Conservation (phyloP, 768 basidiomycete species). For the Phanerochaete sordida region DNA sequence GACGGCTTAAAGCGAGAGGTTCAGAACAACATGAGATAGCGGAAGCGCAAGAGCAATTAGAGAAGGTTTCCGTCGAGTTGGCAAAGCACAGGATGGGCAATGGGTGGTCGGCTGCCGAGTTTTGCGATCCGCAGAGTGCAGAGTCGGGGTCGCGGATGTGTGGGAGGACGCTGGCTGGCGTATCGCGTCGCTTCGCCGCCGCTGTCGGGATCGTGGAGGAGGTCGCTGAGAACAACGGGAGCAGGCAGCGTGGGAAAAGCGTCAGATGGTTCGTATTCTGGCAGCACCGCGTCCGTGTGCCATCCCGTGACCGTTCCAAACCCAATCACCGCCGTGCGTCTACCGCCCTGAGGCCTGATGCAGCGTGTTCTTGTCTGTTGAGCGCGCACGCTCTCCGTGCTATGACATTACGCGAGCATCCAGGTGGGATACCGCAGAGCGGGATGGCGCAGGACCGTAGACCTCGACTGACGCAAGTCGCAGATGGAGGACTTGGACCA, state of each 20-base stretch:
- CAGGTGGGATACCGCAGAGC: no score
- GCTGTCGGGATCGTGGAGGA: not conserved
- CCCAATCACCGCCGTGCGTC: not conserved
- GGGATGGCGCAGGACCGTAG: no score
- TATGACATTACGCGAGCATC: no score
- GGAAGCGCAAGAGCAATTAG: not conserved
- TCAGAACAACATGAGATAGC: not conserved
- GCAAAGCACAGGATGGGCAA: not conserved
- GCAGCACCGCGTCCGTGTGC: conserved; percentile 40
- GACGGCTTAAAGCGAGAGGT: not conserved
- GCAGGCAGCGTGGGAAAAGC: conserved; percentile 1
- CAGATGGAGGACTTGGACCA: no score
- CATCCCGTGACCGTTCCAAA: conserved; percentile 32
- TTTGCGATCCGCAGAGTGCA: not conserved
- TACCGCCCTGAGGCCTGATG: not conserved
- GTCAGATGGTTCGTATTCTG: conserved; percentile 15
- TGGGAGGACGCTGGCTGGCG: not conserved
- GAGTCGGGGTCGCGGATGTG: not conserved
- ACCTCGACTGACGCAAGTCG: no score
- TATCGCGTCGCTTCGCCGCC: not conserved
- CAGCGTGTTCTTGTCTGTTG: not conserved
- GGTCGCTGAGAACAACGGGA: not conserved
- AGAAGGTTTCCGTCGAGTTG: conserved; percentile 1
- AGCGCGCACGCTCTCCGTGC: not conserved
- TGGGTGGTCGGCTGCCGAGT: not conserved